These are phyloP conservation scores for Syzygium grande DNA, from an alignment of 345 rosid genomes.

Conservation along the genomic window DNA sequence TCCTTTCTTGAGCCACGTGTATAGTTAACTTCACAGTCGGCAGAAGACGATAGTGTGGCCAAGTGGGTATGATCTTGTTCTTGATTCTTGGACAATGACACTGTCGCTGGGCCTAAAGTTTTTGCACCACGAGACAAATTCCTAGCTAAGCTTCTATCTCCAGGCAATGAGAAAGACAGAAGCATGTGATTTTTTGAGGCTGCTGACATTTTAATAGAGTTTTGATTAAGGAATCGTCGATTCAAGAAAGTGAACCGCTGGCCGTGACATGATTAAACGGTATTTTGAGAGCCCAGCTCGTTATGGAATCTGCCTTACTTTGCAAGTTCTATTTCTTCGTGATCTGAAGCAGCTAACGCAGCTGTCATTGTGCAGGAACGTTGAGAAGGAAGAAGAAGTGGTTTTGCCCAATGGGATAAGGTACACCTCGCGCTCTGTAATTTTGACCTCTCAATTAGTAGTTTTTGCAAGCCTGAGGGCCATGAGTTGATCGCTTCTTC, in stretches of 20 bases:
- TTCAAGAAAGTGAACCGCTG: neutral
- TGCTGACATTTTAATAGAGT: neutral
- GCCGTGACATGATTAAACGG: neutral
- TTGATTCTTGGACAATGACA: neutral
- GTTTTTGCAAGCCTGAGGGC: neutral
- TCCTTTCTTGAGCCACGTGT: neutral
- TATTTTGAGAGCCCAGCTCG: neutral
- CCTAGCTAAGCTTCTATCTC: neutral
- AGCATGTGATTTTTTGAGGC: neutral
- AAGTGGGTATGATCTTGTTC: neutral
- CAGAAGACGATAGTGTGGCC: neutral
- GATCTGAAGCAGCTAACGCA: neutral
- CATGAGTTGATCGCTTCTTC: neutral
- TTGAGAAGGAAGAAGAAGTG: constrained; percentile 61
- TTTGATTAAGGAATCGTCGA: neutral
- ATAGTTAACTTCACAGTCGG: neutral
- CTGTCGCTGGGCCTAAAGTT: neutral
- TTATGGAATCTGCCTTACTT: neutral
- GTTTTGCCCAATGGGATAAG: constrained; percentile 78
- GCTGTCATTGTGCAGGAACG: constrained; percentile 40
- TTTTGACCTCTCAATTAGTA: neutral
- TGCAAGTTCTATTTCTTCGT: neutral
- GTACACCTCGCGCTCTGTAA: constrained; percentile 14
- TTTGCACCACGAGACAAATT: neutral
- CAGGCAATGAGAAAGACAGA: neutral